Percentiles rank a stretch among this genome's conserved stretches.
Evolutionary conservation across 1,139 yeast species (phyloP).

Genomic region (Hemisphaericaspora subhashii): DNA sequence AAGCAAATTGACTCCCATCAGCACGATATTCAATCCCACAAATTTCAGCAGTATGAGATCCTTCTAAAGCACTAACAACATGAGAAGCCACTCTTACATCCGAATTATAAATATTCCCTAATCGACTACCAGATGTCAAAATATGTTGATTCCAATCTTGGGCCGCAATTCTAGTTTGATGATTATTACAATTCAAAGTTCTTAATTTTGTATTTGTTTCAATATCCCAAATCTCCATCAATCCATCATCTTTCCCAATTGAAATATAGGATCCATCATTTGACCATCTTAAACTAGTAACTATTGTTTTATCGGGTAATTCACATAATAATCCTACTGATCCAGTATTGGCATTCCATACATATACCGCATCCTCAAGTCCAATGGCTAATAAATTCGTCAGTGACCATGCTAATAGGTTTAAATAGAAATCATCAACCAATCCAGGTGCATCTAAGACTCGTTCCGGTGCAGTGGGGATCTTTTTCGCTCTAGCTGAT

Average conservation of each 20-base stretch:
- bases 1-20: slow-evolving; percentile 84
- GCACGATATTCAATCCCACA: slow-evolving; percentile 88
- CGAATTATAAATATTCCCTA: slow-evolving; percentile 83
- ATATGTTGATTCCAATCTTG: slow-evolving; percentile 85
- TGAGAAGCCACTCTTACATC: slow-evolving; percentile 91
- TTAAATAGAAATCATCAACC: slow-evolving; percentile 88
- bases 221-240: slow-evolving; percentile 91
- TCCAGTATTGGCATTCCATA: slow-evolving; percentile 91
- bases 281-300: slow-evolving; percentile 87
- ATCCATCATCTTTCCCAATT: slow-evolving; percentile 82
- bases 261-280: slow-evolving; percentile 87
- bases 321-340: slow-evolving; percentile 72
- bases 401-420: slow-evolving; percentile 84
- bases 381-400: slow-evolving; percentile 88
- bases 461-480: slow-evolving; percentile 88
- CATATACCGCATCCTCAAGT: slow-evolving; percentile 76
- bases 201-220: slow-evolving; percentile 74
- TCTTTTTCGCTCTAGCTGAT: slow-evolving; percentile 61
- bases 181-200: slow-evolving; percentile 70
- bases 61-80: slow-evolving; percentile 54
- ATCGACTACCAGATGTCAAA: slow-evolving; percentile 78
- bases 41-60: slow-evolving; percentile 77
- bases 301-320: slow-evolving; percentile 48
- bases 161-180: slow-evolving; percentile 69
- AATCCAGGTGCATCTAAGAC: slow-evolving; percentile 96